A percentile compares a stretch with the other conserved stretches of the same genome.
Conservation (phyloP, 2,329 filamentous ascomycete genomes). For the Stachybotrys chlorohalonatus region DNA sequence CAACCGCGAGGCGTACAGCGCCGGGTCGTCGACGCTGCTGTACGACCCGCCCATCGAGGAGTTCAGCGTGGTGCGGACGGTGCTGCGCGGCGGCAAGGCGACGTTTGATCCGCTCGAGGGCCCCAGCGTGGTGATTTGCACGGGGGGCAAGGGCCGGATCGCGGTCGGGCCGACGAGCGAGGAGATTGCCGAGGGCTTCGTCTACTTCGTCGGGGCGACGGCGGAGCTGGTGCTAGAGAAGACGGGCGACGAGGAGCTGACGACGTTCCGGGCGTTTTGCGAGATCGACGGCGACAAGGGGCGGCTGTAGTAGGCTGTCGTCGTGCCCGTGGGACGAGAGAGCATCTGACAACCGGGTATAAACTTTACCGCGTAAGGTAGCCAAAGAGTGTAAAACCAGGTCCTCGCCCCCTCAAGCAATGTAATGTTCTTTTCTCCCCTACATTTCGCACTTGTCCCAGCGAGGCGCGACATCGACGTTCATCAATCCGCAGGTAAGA, state of each 20-base stretch:
- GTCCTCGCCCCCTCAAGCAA: too few relatives aligned
- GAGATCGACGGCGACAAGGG: slow-evolving; percentile 52
- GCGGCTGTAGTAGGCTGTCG: slow-evolving; percentile 15
- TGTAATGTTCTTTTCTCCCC: too few relatives aligned
- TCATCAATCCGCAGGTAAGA: too few relatives aligned
- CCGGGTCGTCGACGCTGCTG: slow-evolving; percentile 59
- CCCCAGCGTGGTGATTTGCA: slow-evolving; percentile 90
- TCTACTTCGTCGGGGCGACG: slow-evolving; percentile 81
- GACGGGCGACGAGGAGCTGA: slow-evolving; percentile 59
- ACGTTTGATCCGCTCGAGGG: slow-evolving; percentile 83
- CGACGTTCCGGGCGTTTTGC: slow-evolving; percentile 90
- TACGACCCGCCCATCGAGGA: slow-evolving; percentile 97
- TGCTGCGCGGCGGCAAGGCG: slow-evolving; percentile 68
- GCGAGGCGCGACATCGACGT: too few relatives aligned
- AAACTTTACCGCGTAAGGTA: background rate
- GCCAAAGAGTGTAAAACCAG: too few relatives aligned
- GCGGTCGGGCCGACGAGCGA: slow-evolving; percentile 75
- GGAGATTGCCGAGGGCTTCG: slow-evolving; percentile 62
- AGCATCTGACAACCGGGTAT: background rate
- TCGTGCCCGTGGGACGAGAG: background rate
- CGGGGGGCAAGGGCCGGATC: slow-evolving; percentile 71
- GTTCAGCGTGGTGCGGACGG: slow-evolving; percentile 79
- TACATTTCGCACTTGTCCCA: too few relatives aligned
- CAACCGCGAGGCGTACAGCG: slow-evolving; percentile 74
- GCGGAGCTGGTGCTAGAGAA: slow-evolving; percentile 76